Evolutionary conservation across 2,329 filamentous ascomycete species (phyloP), one percentile per base, ranked within the genome.

Genomic region (Nothophoma quercina): DNA sequence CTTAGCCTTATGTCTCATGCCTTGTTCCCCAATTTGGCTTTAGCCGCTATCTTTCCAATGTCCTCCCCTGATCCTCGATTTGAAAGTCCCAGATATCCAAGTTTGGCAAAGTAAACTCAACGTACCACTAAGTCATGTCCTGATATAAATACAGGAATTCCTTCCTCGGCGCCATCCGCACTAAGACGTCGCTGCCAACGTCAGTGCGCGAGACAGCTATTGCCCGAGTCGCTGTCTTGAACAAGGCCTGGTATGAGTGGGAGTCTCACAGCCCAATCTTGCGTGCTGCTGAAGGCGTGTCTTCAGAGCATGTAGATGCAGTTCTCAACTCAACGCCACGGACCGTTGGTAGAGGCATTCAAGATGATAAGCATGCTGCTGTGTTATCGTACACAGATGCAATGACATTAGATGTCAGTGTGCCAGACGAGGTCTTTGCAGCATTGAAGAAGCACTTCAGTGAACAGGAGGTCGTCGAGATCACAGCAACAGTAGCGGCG

Each of bases 241-340:
- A 96, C 75, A 75, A 82, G 15, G 91, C 91, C 1, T 91, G 88
- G 86, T 96, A 92, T 74, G 91, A 96, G 73, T 96, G 90, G 91
- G 83, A 78, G 28, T 85, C 90, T 47, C 91, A 96, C 70, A 87
- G 86, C 13, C 90, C 90, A 1, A 68, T 79, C 3, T 79, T 93
- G 12, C 82, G 45, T 10, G 54, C 60, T 18, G 60, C 46, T 16
- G 23, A 51, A 23, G 61, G 59, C 40, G 53, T 90, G 16, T 84
- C 80, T 0, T 86, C 87, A 5, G 81, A 45, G 18, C 67, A 73
- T 60, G 19, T 75, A 60, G 18, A 64, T 22, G 58, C 69, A 21
- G 63, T 74, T 13, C 49, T 69, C 7, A 36, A 59, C 4, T 64
- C 68, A 2, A 36, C 61, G 2, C 59, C 66, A 0, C 59, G 59